These are phyloP conservation scores for Jamesozyma hellenica DNA, from an alignment of 805 yeast species.

Conservation along the genomic window DNA sequence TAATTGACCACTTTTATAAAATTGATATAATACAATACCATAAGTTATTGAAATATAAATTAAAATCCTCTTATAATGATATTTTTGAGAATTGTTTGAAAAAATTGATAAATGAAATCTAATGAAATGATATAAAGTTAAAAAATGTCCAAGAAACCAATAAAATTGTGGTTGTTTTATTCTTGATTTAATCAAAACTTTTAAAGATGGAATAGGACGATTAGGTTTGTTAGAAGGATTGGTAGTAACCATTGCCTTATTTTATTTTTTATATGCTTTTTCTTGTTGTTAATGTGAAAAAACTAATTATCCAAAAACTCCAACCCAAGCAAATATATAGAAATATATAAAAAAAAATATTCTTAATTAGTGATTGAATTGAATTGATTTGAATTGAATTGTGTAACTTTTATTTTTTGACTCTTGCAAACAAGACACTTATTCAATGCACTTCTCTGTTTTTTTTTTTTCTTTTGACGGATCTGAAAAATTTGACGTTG, in stretches of 20 bases:
- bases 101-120: slow-evolving; percentile 37
- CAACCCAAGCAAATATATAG: too few relatives aligned
- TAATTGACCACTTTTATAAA: slow-evolving; percentile 37
- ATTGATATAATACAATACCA: slow-evolving; percentile 51
- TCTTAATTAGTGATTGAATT: too few relatives aligned
- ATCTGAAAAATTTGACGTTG: too few relatives aligned
- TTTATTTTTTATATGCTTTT: not conserved
- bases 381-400: too few relatives aligned
- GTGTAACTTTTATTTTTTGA: too few relatives aligned
- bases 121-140: slow-evolving; percentile 35
- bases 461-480: too few relatives aligned
- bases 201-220: slow-evolving; percentile 10
- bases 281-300: not conserved
- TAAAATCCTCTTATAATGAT: slow-evolving; percentile 36
- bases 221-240: not conserved
- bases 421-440: too few relatives aligned
- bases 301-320: too few relatives aligned
- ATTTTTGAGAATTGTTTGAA: slow-evolving; percentile 24
- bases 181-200: slow-evolving; percentile 15
- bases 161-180: slow-evolving; percentile 49
- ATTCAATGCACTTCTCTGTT: too few relatives aligned
- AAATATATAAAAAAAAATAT: too few relatives aligned
- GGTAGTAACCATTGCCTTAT: not conserved
- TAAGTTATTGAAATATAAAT: slow-evolving; percentile 50
- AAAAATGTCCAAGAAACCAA: slow-evolving; percentile 58